A percentile compares a stretch with the other conserved stretches of the same genome.
These are phyloP conservation scores for Peterozyma toletana DNA, from an alignment of 805 yeast species.

Conservation along the genomic window DNA sequence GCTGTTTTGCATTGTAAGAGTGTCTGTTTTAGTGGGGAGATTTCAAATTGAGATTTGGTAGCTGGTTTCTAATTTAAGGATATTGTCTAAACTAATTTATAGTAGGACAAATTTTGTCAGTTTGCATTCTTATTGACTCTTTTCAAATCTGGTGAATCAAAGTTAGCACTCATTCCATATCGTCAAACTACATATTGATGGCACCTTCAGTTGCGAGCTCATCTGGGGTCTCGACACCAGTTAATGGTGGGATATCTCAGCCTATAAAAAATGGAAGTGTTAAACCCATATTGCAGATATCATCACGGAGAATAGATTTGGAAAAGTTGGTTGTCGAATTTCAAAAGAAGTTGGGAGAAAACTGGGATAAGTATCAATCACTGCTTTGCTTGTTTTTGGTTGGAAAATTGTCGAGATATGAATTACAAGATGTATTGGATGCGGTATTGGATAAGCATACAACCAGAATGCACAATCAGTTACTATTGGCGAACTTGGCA, in stretches of 20 bases:
- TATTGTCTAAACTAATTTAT: too few relatives aligned
- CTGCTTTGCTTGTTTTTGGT: conserved; percentile 67
- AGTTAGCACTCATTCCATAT: too few relatives aligned
- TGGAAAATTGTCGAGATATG: conserved; percentile 74
- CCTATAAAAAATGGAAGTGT: too few relatives aligned
- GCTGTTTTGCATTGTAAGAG: too few relatives aligned
- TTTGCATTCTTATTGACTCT: too few relatives aligned
- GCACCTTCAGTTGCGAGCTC: background rate
- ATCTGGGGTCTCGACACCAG: background rate
- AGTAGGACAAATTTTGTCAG: too few relatives aligned
- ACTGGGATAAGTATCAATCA: conserved; percentile 85
- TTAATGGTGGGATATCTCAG: background rate
- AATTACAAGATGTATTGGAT: conserved; percentile 52
- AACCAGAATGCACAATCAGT: conserved; percentile 70
- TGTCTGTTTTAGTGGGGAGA: too few relatives aligned
- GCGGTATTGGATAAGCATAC: conserved; percentile 46
- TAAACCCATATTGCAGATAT: background rate
- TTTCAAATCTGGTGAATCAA: too few relatives aligned
- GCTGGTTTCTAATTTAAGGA: too few relatives aligned
- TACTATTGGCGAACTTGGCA: conserved; percentile 74
- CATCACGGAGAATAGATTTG: conserved; percentile 43
- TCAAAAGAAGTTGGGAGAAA: conserved; percentile 62
- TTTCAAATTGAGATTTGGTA: too few relatives aligned
- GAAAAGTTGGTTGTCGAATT: conserved; percentile 64
- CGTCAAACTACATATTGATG: background rate